Conservation (phyloP, 2,329 filamentous ascomycete genomes). For the Nemania diffusa region DNA sequence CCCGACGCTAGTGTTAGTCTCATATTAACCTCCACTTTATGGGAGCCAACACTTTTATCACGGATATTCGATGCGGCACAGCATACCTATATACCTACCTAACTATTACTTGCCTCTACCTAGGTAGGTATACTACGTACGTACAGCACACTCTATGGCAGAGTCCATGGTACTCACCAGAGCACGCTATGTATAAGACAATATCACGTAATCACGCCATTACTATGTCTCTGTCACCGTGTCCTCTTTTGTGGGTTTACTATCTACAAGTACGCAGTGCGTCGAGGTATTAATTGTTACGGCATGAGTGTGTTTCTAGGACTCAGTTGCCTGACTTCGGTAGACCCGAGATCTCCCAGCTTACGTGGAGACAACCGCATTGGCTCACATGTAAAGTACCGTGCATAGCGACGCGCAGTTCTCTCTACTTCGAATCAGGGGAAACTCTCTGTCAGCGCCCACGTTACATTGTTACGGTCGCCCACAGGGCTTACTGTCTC, state of each 20-base stretch:
- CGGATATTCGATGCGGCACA: too few relatives aligned
- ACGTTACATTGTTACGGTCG: too few relatives aligned
- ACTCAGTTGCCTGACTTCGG: slow-evolving; percentile 24
- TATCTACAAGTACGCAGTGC: too few relatives aligned
- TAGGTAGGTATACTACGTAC: too few relatives aligned
- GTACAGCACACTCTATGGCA: background rate
- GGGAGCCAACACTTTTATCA: too few relatives aligned
- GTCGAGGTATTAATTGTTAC: background rate
- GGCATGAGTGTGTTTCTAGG: slow-evolving; percentile 16
- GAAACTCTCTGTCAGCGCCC: slow-evolving; percentile 33
- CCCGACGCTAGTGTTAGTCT: background rate
- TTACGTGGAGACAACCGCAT: slow-evolving; percentile 31
- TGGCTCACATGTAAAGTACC: slow-evolving; percentile 38
- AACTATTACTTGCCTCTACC: too few relatives aligned
- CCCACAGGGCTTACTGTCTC: too few relatives aligned
- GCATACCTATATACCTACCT: too few relatives aligned
- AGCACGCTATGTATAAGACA: background rate
- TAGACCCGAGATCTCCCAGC: slow-evolving; percentile 28
- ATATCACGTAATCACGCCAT: slow-evolving; percentile 17
- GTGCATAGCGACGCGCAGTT: slow-evolving; percentile 35
- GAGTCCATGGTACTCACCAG: background rate
- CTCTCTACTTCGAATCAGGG: slow-evolving; percentile 37
- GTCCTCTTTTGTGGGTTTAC: slow-evolving; percentile 1
- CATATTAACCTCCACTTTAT: too few relatives aligned
- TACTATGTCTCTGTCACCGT: slow-evolving; percentile 1